phyloP scores from a whole-genome alignment of 176 grass and related monocot species.

The Aegilops tauschii region DNA sequence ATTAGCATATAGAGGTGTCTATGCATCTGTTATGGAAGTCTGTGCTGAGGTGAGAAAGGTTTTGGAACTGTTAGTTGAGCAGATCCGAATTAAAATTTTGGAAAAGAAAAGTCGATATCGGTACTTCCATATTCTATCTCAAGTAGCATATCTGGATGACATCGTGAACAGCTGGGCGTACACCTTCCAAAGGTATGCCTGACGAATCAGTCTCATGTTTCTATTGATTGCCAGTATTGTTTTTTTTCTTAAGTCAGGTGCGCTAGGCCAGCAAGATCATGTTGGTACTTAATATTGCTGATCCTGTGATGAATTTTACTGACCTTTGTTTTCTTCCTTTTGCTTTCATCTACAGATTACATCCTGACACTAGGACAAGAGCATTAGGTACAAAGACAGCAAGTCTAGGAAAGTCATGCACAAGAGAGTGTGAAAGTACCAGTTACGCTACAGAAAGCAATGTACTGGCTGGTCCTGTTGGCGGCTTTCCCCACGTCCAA shows the following conservation, averaged over 20 bases:
- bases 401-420: conserved; percentile 27
- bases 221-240: conserved; percentile 29
- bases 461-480: conserved; percentile 26
- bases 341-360: conserved; percentile 56
- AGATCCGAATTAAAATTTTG: conserved; percentile 69
- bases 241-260: conserved; percentile 9
- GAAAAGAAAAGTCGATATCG: conserved; percentile 60
- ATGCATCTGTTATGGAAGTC: conserved; percentile 75
- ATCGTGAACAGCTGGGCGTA: conserved; percentile 86
- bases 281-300: conserved; percentile 12
- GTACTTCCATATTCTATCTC: conserved; percentile 79
- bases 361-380: conserved; percentile 47
- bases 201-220: conserved; percentile 27
- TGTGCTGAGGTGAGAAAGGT: conserved; percentile 88
- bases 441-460: conserved; percentile 9
- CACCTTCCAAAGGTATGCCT: conserved; percentile 65
- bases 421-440: conserved; percentile 15
- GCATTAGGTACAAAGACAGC: conserved; percentile 36
- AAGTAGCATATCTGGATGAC: conserved; percentile 93
- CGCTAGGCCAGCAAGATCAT: conserved; percentile 9
- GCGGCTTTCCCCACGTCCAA: conserved; percentile 17
- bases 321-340: conserved; percentile 23
- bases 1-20: conserved; percentile 82
- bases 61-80: conserved; percentile 73
- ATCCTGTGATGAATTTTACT: neutral